Conservation (phyloP, 2,329 filamentous ascomycete genomes). For the Trichoderma koningii region DNA sequence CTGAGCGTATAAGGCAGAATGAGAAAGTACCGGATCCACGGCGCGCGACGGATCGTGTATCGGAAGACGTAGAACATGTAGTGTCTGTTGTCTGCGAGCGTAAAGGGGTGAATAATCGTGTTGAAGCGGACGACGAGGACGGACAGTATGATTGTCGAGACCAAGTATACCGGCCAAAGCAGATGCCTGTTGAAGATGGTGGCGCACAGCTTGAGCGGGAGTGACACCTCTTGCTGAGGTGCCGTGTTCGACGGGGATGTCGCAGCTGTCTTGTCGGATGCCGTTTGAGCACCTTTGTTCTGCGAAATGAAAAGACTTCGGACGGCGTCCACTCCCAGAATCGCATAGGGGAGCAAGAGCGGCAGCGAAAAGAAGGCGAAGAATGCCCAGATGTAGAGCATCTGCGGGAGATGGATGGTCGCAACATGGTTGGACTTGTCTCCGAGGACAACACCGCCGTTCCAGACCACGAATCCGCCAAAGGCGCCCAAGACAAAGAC, state of each 20-base stretch:
- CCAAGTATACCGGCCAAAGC: conserved; percentile 43
- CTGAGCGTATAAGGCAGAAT: conserved; percentile 70
- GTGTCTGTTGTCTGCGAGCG: conserved; percentile 92
- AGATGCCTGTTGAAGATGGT: conserved; percentile 39
- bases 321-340: conserved; percentile 41
- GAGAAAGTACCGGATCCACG: conserved; percentile 65
- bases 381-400: conserved; percentile 94
- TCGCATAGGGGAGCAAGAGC: conserved; percentile 59
- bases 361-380: conserved; percentile 88
- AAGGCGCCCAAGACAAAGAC: conserved; percentile 68
- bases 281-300: background rate
- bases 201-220: conserved; percentile 24
- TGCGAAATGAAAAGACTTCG: background rate
- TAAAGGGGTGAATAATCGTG: conserved; percentile 94
- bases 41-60: conserved; percentile 69
- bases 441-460: conserved; percentile 90
- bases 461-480: conserved; percentile 76
- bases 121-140: conserved; percentile 69
- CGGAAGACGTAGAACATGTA: conserved; percentile 98
- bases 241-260: background rate
- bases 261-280: background rate
- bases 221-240: conserved; percentile 19
- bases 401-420: conserved; percentile 83
- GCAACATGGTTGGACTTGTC: conserved; percentile 95
- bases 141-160: conserved; percentile 43